Percentiles rank a stretch among this genome's conserved stretches.
Evolutionary conservation across 176 grass and related monocot species (phyloP).

Genomic region (Olyra latifolia): DNA sequence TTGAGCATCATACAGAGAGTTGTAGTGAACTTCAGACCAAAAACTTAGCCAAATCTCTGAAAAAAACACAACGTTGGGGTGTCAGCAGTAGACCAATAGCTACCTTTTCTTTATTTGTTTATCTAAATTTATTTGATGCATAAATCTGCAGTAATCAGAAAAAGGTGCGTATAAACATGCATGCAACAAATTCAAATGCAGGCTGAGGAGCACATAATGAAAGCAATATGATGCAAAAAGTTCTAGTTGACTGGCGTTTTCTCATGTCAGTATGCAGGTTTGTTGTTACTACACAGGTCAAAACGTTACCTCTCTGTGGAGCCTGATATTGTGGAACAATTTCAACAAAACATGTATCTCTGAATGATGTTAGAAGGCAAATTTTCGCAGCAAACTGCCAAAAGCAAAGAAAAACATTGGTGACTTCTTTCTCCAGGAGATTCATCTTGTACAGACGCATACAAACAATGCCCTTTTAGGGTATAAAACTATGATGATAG

Average conservation of each 20-base stretch:
- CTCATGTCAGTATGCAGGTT: background rate
- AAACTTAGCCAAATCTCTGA: constrained; percentile 97
- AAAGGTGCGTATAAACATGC: background rate
- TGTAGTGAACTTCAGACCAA: constrained; percentile 99
- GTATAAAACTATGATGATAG: background rate
- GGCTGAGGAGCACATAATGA: background rate
- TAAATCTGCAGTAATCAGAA: background rate
- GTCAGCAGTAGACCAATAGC: constrained; percentile 22
- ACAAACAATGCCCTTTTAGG: background rate
- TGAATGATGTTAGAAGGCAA: constrained; percentile 96
- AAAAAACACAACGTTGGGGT: constrained; percentile 2
- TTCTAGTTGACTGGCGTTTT: background rate
- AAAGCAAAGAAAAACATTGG: constrained; percentile 37
- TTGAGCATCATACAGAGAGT: constrained; percentile 87
- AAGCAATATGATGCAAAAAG: background rate
- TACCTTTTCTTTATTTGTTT: constrained; percentile 8
- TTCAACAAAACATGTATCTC: constrained; percentile 97
- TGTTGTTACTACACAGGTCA: background rate
- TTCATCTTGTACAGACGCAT: background rate
- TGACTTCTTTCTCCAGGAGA: background rate
- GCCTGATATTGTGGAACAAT: constrained; percentile 84
- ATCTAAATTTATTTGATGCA: background rate
- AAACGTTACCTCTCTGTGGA: constrained; percentile 80
- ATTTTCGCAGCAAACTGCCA: constrained; percentile 95
- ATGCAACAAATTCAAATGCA: background rate